A percentile compares a stretch with the other conserved stretches of the same genome.
phyloP scores from a whole-genome alignment of 2,329 filamentous ascomycete species.

The Fusarium devonianum region DNA sequence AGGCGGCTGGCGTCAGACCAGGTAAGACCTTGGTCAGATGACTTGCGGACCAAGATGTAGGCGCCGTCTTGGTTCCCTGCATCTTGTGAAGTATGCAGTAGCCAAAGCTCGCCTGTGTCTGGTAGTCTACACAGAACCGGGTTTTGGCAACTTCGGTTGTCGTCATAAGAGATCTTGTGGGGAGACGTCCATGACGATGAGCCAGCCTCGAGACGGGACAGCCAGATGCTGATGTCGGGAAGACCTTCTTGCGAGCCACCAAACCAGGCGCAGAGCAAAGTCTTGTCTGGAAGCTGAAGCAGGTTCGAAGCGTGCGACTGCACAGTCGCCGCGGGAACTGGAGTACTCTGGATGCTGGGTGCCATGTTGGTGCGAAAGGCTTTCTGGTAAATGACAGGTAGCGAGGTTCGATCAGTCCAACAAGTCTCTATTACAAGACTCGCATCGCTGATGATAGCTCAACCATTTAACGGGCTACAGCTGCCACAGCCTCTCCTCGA shows the following conservation, averaged over 20 bases:
- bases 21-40: slow-evolving; percentile 45
- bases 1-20: slow-evolving; percentile 47
- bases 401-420: too few relatives aligned
- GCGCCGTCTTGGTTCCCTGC: slow-evolving; percentile 54
- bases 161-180: slow-evolving; percentile 48
- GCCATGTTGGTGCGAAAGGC: neutral
- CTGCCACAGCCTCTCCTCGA: too few relatives aligned
- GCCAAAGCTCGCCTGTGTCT: slow-evolving; percentile 46
- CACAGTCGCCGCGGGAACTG: slow-evolving; percentile 49
- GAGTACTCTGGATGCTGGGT: slow-evolving; percentile 12
- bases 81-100: slow-evolving; percentile 55
- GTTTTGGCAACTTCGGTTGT: slow-evolving; percentile 53
- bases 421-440: too few relatives aligned
- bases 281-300: slow-evolving; percentile 49
- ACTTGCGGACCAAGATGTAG: slow-evolving; percentile 48
- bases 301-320: slow-evolving; percentile 56
- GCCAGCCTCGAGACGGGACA: slow-evolving; percentile 47
- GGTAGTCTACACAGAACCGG: slow-evolving; percentile 52
- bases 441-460: too few relatives aligned
- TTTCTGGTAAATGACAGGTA: too few relatives aligned
- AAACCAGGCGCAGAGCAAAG: slow-evolving; percentile 54
- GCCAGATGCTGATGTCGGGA: slow-evolving; percentile 53
- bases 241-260: slow-evolving; percentile 55
- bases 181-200: slow-evolving; percentile 45
- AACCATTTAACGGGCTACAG: too few relatives aligned